Percentiles rank a stretch among this genome's conserved stretches.
Evolutionary conservation across 2,329 filamentous ascomycete genomes (phyloP).

Genomic region (Fusarium euwallaceae): DNA sequence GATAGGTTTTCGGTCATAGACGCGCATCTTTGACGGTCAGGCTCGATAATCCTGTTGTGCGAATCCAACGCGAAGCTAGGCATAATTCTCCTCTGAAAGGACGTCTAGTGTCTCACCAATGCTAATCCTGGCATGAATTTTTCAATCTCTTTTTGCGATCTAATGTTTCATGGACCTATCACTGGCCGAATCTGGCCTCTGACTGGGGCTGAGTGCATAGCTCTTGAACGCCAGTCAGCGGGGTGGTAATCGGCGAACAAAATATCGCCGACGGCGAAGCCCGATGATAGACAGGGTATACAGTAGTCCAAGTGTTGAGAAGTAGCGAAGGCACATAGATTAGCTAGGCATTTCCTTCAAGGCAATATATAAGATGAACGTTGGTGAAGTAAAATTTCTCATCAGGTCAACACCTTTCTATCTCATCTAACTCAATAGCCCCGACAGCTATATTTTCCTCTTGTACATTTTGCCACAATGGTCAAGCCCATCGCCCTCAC

Average conservation of each 20-base stretch:
- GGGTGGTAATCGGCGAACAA: neutral
- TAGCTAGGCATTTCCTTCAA: too few relatives aligned
- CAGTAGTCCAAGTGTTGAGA: neutral
- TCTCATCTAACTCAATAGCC: neutral
- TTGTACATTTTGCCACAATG: neutral
- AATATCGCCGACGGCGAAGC: neutral
- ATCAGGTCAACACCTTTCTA: too few relatives aligned
- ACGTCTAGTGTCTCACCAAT: too few relatives aligned
- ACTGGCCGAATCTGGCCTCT: neutral
- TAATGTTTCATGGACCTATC: neutral
- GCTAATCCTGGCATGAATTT: too few relatives aligned
- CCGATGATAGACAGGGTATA: neutral
- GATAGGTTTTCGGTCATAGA: too few relatives aligned
- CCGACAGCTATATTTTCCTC: too few relatives aligned
- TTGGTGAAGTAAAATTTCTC: too few relatives aligned
- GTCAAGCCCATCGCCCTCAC: neutral
- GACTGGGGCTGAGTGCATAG: neutral
- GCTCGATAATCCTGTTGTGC: too few relatives aligned
- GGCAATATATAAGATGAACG: neutral
- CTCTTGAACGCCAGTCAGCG: neutral
- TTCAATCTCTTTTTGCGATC: too few relatives aligned
- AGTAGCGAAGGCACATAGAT: neutral
- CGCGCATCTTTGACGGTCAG: too few relatives aligned
- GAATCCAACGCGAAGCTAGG: too few relatives aligned
- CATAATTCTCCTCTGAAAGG: too few relatives aligned